Conservation (phyloP, 2,329 filamentous ascomycete species). For the Pestalotiopsis sp. region DNA sequence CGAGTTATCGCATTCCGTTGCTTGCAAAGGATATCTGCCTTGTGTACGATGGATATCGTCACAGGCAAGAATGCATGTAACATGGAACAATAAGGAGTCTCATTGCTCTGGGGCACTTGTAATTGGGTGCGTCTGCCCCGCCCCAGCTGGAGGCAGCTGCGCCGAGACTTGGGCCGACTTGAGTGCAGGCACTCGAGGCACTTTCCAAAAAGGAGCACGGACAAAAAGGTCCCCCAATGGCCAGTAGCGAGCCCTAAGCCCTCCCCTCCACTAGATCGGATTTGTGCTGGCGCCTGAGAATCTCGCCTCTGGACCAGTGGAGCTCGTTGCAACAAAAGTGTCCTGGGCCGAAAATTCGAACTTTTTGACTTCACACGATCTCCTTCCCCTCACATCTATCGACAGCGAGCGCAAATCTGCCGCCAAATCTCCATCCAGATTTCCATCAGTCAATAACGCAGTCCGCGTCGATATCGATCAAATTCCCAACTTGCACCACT, state of each 20-base stretch:
- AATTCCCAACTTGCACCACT: constrained; percentile 42
- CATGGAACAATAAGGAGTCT: not conserved
- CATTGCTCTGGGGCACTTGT: not conserved
- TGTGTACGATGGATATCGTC: not conserved
- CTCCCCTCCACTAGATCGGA: constrained; percentile 12
- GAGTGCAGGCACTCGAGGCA: not conserved
- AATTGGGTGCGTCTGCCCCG: not conserved
- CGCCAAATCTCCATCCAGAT: constrained; percentile 46
- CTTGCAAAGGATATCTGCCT: not conserved
- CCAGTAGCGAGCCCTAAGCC: constrained; percentile 16
- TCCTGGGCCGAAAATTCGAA: constrained; percentile 35
- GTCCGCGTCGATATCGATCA: constrained; percentile 48
- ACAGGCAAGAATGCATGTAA: not conserved
- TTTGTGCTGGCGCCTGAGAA: not conserved
- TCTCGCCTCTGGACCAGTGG: constrained; percentile 13
- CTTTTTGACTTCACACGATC: constrained; percentile 52
- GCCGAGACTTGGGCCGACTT: not conserved
- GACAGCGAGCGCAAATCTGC: constrained; percentile 55
- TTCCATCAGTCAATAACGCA: constrained; percentile 50
- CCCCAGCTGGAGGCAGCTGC: not conserved
- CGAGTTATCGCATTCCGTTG: not conserved
- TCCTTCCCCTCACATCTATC: constrained; percentile 37
- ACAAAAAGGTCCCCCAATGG: constrained; percentile 6
- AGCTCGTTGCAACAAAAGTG: constrained; percentile 12
- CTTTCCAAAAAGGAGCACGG: not conserved